Evolutionary conservation across 257 asterid species (phyloP).

Genomic region (Striga asiatica): DNA sequence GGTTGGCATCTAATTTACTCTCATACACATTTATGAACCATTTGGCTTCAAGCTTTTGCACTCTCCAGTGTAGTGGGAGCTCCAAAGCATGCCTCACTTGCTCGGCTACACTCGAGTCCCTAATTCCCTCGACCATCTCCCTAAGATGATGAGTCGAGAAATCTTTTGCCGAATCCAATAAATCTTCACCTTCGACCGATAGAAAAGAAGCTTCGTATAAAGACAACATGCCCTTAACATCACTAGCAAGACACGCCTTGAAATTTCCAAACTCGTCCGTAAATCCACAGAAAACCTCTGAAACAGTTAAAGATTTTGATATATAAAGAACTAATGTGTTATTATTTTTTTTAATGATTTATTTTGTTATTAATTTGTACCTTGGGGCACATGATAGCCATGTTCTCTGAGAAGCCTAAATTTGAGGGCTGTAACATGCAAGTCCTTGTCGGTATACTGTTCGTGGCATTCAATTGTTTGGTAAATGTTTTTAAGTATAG

Average conservation of each 20-base stretch:
- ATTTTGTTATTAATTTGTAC: slow-evolving; percentile 2
- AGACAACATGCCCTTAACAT: slow-evolving; percentile 25
- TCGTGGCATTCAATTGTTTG: background rate
- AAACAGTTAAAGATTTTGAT: background rate
- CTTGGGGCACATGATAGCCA: slow-evolving; percentile 31
- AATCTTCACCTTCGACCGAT: slow-evolving; percentile 28
- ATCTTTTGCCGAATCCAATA: slow-evolving; percentile 27
- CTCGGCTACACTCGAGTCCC: slow-evolving; percentile 11
- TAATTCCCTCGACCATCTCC: background rate
- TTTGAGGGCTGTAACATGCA: slow-evolving; percentile 18
- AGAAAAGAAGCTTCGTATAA: slow-evolving; percentile 49
- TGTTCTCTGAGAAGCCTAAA: slow-evolving; percentile 36
- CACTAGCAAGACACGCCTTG: slow-evolving; percentile 10
- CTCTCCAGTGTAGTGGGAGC: slow-evolving; percentile 46
- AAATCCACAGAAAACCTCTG: slow-evolving; percentile 39
- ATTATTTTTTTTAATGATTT: too few relatives aligned
- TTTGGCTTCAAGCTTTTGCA: slow-evolving; percentile 33
- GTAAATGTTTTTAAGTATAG: slow-evolving; percentile 6
- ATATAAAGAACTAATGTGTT: background rate
- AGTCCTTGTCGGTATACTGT: background rate
- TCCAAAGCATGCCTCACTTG: slow-evolving; percentile 34
- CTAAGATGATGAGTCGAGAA: slow-evolving; percentile 23
- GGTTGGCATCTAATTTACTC: slow-evolving; percentile 5
- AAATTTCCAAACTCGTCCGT: slow-evolving; percentile 26
- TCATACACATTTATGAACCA: slow-evolving; percentile 31